Percentiles rank a stretch among this genome's conserved stretches.
These are phyloP conservation scores for Eleusine coracana DNA, from an alignment of 176 grass and related monocot species.

Conservation along the genomic window DNA sequence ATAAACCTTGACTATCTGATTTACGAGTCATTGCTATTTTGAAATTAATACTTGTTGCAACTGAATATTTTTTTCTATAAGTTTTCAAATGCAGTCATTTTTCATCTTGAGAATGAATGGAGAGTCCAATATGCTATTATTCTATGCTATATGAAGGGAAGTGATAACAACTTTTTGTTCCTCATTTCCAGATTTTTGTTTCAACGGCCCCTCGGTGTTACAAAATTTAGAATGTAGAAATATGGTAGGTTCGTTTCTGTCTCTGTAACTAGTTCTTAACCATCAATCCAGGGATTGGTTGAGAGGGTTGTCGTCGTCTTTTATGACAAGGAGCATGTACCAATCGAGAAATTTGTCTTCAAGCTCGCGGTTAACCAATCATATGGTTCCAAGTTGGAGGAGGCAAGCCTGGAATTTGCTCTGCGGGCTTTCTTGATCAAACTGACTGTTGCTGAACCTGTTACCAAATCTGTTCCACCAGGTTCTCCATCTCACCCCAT, in stretches of 20 bases:
- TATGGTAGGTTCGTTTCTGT: not conserved
- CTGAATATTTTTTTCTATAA: too few species aligned
- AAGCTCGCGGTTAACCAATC: conserved; percentile 72
- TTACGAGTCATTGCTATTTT: too few species aligned
- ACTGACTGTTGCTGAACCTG: conserved; percentile 62
- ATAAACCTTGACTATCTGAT: too few species aligned
- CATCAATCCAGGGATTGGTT: conserved; percentile 62
- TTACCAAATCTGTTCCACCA: conserved; percentile 59
- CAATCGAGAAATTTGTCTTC: conserved; percentile 93
- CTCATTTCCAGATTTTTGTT: too few species aligned
- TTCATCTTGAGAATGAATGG: too few species aligned
- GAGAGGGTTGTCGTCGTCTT: conserved; percentile 84
- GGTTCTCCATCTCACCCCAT: conserved; percentile 34
- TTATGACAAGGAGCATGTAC: conserved; percentile 67
- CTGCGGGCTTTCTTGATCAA: conserved; percentile 93
- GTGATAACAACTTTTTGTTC: too few species aligned
- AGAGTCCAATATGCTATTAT: too few species aligned
- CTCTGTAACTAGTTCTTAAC: not conserved
- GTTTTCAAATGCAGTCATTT: too few species aligned
- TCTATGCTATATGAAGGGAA: too few species aligned
- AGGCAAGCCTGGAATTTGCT: conserved; percentile 72
- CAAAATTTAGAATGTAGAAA: not conserved
- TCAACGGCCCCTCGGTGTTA: conserved; percentile 1
- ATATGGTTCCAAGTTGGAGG: conserved; percentile 64
- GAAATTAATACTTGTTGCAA: too few species aligned